A percentile compares a stretch with the other conserved stretches of the same genome.
These are phyloP conservation scores for Phytophthora macrochlamydospora DNA, from an alignment of 352 stramenopile species.

Conservation along the genomic window DNA sequence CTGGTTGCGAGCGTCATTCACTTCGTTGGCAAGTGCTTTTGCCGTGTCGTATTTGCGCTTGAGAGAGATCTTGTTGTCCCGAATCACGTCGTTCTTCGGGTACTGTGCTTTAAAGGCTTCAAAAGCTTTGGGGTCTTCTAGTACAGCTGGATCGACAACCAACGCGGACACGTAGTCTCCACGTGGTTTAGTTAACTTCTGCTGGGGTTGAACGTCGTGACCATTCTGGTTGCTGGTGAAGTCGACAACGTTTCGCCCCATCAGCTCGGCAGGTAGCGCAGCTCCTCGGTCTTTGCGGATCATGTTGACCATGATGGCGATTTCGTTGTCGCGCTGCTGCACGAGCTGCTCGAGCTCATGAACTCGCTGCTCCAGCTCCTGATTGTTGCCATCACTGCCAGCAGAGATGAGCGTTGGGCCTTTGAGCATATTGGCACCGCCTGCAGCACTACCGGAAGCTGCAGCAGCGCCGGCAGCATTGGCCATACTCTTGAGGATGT, in stretches of 20 bases:
- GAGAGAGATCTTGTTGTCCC: constrained; percentile 93
- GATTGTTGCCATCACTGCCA: constrained; percentile 40
- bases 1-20: constrained; percentile 89
- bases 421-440: background rate
- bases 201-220: constrained; percentile 13
- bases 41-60: constrained; percentile 92
- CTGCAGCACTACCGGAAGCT: constrained; percentile 6
- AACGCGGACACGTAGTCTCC: constrained; percentile 38
- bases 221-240: constrained; percentile 31
- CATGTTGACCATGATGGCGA: constrained; percentile 95
- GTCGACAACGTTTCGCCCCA: constrained; percentile 13
- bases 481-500: constrained; percentile 76
- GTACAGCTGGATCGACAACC: constrained; percentile 47
- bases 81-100: constrained; percentile 84
- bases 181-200: constrained; percentile 17
- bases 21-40: constrained; percentile 83
- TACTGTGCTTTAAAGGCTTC: constrained; percentile 89
- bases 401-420: constrained; percentile 24
- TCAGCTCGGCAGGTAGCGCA: constrained; percentile 27
- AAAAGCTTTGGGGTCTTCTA: constrained; percentile 84
- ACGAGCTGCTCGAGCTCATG: constrained; percentile 73
- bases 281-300: constrained; percentile 65
- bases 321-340: constrained; percentile 92
- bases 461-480: constrained; percentile 24
- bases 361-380: constrained; percentile 56